Evolutionary conservation across 768 basidiomycete genomes (phyloP), one percentile per base, ranked within the genome.

Genomic region (Steccherinum ochraceum): DNA sequence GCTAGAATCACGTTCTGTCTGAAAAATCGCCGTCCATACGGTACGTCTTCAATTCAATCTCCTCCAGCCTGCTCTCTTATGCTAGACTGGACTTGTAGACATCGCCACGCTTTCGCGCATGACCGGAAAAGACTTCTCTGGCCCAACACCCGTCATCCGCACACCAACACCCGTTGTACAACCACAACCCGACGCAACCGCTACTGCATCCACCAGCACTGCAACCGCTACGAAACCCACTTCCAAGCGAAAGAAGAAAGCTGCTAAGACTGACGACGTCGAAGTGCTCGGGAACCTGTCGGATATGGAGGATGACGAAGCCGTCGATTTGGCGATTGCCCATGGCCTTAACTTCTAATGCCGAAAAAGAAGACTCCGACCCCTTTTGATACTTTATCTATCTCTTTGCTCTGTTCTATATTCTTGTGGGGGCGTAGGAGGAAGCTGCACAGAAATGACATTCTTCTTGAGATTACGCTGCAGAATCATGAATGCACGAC

Each of bases 51-150:
- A 12, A 10, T 40, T 5, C 10, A 50, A 46, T 16, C 7, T 18
- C 40, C n/a, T 41, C 46, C 24, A 42, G n/a, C 27, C 30, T 20
- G 18, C 21, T 10, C 13, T 44, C 18, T 30, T n/a, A n/a, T n/a
- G n/a, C n/a, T n/a, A n/a, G n/a, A n/a, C n/a, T n/a, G n/a, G n/a
- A n/a, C 21, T 12, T 46, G 40, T 43, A 90, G 89, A 91, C 61
- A 86, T 91, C 58, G 73, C 74, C 54, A 84, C 80, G 0, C 66
- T 91, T 12, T 80, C 84, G 42, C 80, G 83, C 12, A 82, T 91
- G 82, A 91, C 89, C 11, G 89, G 89, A 30, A 89, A 85, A 56
- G 86, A 91, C 61, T 91, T 91, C 60, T 84, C 86, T 41, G 89
- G 89, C 0, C 89, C 89, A 21, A 78, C 80, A 16, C 89, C 89